phyloP scores from a whole-genome alignment of 768 basidiomycete genomes.

The Termitomyces sp. region DNA sequence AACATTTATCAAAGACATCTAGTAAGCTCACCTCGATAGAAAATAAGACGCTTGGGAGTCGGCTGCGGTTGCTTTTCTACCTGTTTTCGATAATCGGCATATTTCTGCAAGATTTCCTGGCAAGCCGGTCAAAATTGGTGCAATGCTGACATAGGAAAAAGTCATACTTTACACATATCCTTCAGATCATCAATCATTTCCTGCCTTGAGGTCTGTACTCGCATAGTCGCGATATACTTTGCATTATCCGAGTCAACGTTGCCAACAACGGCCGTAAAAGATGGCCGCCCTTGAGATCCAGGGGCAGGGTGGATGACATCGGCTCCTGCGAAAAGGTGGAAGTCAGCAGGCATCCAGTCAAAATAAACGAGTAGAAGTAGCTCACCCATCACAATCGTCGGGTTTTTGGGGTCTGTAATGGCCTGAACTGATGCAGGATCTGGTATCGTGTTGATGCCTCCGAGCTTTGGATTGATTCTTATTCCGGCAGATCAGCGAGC shows the following conservation, averaged over 20 bases:
- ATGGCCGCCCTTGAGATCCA: constrained; percentile 68
- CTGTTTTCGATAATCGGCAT: constrained; percentile 51
- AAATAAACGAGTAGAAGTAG: neutral
- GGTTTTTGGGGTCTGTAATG: constrained; percentile 63
- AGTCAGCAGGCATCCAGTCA: neutral
- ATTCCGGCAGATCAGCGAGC: neutral
- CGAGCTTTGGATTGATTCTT: constrained; percentile 82
- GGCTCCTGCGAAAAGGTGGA: constrained; percentile 45
- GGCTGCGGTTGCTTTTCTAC: constrained; percentile 40
- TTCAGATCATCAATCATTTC: constrained; percentile 73
- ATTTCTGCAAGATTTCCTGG: constrained; percentile 54
- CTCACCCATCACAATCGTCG: constrained; percentile 77
- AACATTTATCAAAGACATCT: constrained; percentile 11
- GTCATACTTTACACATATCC: constrained; percentile 56
- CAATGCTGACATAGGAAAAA: neutral
- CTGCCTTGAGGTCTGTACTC: constrained; percentile 56
- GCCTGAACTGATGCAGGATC: constrained; percentile 55
- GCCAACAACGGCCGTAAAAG: constrained; percentile 73
- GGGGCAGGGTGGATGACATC: constrained; percentile 82
- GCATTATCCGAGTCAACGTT: constrained; percentile 71
- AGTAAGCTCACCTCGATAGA: constrained; percentile 59
- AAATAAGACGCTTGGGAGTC: constrained; percentile 58
- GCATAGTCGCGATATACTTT: constrained; percentile 57
- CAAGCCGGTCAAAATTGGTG: neutral
- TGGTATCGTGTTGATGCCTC: constrained; percentile 77